Evolutionary conservation across 305 asterid genomes (phyloP), one percentile per base, ranked within the genome.

Genomic region (Solanum hybrid): DNA sequence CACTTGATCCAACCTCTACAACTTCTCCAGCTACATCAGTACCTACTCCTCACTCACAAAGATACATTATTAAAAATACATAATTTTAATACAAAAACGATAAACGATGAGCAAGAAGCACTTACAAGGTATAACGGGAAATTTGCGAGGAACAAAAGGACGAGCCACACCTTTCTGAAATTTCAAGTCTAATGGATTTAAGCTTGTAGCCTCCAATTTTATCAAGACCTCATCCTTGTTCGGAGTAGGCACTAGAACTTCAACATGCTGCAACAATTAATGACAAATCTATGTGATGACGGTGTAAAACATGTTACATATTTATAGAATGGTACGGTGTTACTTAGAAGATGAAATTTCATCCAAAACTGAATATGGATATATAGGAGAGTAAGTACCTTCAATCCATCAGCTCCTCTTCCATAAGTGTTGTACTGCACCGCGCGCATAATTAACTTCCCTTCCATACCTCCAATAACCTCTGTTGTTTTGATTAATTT

Each of bases 361-460:
- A 11, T 71, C 8, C 20, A 24, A 34, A 31, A 27, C n/a, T 10
- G 34, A 24, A 24, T 40, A 40, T 80, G 35, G n/a, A 32, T 40
- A 4, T 4, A 11, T 76, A 4, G 27, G 22, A 27, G 22, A 66
- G 14, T 16, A 42, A 46, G 75, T 40, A 94, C 98, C 96, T 94
- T 94, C 92, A 95, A 90, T 81, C 90, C 92, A 51, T 92, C 92
- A 73, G 87, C 92, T 69, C 96, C 96, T 16, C 93, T 90, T 5
- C 93, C 95, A 64, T 85, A 91, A 27, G 92, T 60, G 79, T 78
- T 91, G 85, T 91, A 95, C 88, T 89, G 93, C n/a, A 94, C 84
- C 2, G 95, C 95, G 10, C 72, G 95, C 96, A 95, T 95, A 56
- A 6, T 56, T 85, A 94, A 73, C 91, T 86, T 94, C 79, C 69